Conservation (phyloP, 1,284 basidiomycete species). For the Stereum hirsutum region DNA sequence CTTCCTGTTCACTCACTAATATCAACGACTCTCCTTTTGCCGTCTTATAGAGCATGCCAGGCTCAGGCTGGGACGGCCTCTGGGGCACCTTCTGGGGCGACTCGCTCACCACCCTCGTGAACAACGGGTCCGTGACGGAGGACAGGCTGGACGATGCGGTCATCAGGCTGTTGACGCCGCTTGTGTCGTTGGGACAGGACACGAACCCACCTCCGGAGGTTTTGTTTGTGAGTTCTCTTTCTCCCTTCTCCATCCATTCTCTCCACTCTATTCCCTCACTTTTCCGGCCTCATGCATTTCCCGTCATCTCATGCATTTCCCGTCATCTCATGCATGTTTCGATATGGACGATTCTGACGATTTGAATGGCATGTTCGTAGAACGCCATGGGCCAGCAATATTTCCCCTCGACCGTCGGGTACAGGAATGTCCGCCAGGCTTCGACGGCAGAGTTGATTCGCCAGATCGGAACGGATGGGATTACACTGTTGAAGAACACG, state of each 20-base stretch:
- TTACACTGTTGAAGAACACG: constrained; percentile 78
- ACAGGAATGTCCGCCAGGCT: constrained; percentile 72
- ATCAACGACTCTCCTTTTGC: no score
- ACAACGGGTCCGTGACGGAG: constrained; percentile 31
- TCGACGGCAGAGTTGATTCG: constrained; percentile 68
- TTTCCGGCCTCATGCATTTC: no score
- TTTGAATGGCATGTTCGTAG: constrained; percentile 51
- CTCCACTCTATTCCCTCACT: no score
- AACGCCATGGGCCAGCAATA: no score
- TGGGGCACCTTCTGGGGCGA: constrained; percentile 33
- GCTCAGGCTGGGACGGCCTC: constrained; percentile 49
- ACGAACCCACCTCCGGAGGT: constrained; percentile 41
- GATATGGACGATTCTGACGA: no score
- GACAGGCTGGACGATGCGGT: constrained; percentile 25
- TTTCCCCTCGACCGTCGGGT: no score
- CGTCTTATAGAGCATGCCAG: constrained; percentile 75
- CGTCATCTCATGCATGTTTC: no score
- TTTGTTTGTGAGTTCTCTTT: no score
- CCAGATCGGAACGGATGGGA: constrained; percentile 67
- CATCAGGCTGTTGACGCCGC: constrained; percentile 41
- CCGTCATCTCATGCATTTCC: no score
- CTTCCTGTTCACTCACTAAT: no score
- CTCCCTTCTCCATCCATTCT: no score
- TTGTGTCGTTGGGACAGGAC: constrained; percentile 63
- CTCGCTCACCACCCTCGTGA: constrained; percentile 29